Evolutionary conservation across 2,329 filamentous ascomycete genomes (phyloP), one percentile per base, ranked within the genome.

Genomic region (Verticillium zaregamsianum): DNA sequence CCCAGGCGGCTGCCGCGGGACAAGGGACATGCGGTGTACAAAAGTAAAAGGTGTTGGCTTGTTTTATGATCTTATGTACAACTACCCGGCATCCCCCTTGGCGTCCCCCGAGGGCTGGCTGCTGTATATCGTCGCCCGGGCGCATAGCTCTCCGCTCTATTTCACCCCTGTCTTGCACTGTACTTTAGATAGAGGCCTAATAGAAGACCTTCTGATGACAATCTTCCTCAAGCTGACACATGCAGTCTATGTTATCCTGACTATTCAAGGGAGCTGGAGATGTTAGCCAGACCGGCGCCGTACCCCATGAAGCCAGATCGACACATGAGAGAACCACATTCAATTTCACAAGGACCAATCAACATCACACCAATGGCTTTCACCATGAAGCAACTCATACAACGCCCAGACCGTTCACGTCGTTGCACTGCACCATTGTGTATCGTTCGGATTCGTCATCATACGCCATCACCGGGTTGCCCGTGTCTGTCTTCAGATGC

Each of bases 71-170:
- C 61, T 64, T 59, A 65, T 64, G 71, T 72, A 68, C 64, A 65
- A 67, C 64, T 64, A 57, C 59, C 59, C 63, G 63, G 57, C 61
- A 65, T 62, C 54, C 60, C 57, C 57, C 61, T 65, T 65, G 59
- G 63, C 59, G 60, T 57, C 64, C 55, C 59, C 54, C 31, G 57
- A 52, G 45, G 45, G 45, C 45, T 23, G 45, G 45, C 69, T 67
- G 58, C 59, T 77, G 76, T 77, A 78, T 73, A 76, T 70, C 69
- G 66, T 63, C 67, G 65, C 62, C 63, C 65, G 68, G 69, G 66
- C 66, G 71, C 68, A 70, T 71, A 73, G 68, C 77, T 76, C 73
- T 77, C 75, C 75, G 70, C 76, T 78, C 70, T 74, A 70, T 70
- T 77, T 78, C 74, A 73, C 69, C 69, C 67, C 65, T 75, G 72